Base-by-base conservation (phyloP, 768 basidiomycete species). In the Daedaleopsis nitida region DNA sequence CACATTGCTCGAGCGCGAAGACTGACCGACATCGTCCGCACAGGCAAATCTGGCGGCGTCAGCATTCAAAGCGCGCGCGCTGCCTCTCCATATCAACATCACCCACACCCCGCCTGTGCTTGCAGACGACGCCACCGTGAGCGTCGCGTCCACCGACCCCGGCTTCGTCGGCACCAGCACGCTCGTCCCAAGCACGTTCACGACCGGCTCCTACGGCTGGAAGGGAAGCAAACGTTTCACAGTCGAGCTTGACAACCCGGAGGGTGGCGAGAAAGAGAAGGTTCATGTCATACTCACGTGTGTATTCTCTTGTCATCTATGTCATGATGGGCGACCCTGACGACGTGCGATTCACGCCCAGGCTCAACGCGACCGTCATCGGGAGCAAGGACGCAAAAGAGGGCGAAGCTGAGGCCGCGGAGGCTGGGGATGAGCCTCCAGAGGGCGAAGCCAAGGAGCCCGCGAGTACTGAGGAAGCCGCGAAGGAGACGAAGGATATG, bases 191-290 rank as follows among this genome's bases (percentile, higher is more conserved):
- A 81, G 74, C 59, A 77, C 82, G 42, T 92, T 94, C 73, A 68
- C 77, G 14, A 91, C 90, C 0, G 90, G 91, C 12, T 90, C 88
- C 69, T 91, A 88, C 70, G 92, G 92, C 17, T 94, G 92, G 92
- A 93, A 92, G 71, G 91, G 87, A 2, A 83, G 73, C 71, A 88
- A 86, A 71, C 81, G 86, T 24, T 73, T 92, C 60, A 80, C 78
- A 1, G 79, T 94, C 53, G 88, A 91, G 67, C 70, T 93, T 16
- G 77, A 83, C 57, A 78, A 79, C 57, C 69, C 76, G 0, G 81
- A 83, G 16, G 75, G 73, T 16, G 78, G 73, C 14, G 83, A 80
- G 55, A 85, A 81, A 71, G 85, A 85, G 73, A 86, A 83, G 62
- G 87, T 93, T 2, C 83, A 88, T 67, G 88, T 93, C 12, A 85